Base-by-base conservation (phyloP, 2,329 filamentous ascomycete species). In the Aspergillus amoenus region DNA sequence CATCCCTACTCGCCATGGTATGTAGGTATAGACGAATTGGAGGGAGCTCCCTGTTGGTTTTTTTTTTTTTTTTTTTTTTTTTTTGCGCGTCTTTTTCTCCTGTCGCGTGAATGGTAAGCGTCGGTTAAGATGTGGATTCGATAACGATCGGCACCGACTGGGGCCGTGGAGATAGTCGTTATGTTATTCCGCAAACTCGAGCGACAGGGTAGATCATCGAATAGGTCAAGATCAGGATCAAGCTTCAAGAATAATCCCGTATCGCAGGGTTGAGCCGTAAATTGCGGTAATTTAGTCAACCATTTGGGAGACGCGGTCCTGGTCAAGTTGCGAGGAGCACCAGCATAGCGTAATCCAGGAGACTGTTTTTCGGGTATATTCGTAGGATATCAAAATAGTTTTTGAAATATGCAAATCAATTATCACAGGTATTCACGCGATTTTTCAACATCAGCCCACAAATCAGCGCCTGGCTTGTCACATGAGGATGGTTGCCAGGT, bases 401-500 rank as follows among this genome's bases (percentile, higher is more conserved):
- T 8, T 30, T 30, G 27, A 30, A 30, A 30, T 30, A 30, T 30
- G 27, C 13, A n/a, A 37, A n/a, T 37, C 15, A 37, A n/a, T 37
- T 7, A 37, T 15, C 34, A 13, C 13, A 37, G 34, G 21, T 37
- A 27, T 15, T 24, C 22, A 17, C 40, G 41, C 27, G 47, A 51
- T 2, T 21, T 43, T 17, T 58, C 61, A 2, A 63, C 52, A 42
- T 74, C 70, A 9, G 48, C 24, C 70, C 71, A 75, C 4, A 75
- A 53, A 2, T 55, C 53, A 39, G 64, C 52, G 6, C 65, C 73
- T 2, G 70, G 65, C 12, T 60, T 55, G 21, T 74, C 72, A 32
- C 73, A 75, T 17, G 74, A 71, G 13, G 58, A 46, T 11, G 73
- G 70, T 41, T 70, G 70, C 73, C 73, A 76, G 12, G 72, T 62